These are phyloP conservation scores for Trichophyton benhamiae DNA, from an alignment of 2,329 filamentous ascomycete species.

Conservation along the genomic window DNA sequence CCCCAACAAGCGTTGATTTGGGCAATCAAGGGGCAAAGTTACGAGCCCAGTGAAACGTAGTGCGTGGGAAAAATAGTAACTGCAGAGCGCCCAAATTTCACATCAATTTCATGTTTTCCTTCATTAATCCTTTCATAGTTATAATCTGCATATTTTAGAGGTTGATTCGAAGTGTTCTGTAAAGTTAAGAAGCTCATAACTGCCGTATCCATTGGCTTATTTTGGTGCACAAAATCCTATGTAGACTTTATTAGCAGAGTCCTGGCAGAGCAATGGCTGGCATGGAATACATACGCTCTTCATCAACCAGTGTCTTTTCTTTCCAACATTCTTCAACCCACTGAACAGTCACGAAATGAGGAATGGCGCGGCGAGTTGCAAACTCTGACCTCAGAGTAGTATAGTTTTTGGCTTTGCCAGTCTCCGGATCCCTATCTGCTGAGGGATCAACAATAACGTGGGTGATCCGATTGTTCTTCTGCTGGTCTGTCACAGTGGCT, in stretches of 20 bases:
- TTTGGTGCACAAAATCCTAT: not conserved
- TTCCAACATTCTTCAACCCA: conserved; percentile 78
- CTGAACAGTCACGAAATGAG: conserved; percentile 53
- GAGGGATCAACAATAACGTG: conserved; percentile 51
- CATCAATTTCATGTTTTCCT: no score
- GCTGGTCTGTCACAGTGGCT: conserved; percentile 43
- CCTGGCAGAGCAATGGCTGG: not conserved
- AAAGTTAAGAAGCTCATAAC: no score
- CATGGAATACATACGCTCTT: conserved; percentile 43
- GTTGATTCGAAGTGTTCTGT: no score
- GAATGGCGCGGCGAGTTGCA: conserved; percentile 34
- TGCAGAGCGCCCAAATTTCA: no score
- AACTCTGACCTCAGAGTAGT: conserved; percentile 22
- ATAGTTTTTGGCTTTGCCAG: conserved; percentile 35
- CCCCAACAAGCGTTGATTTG: no score
- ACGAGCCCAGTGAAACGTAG: no score
- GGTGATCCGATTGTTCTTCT: conserved; percentile 48
- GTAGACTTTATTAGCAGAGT: not conserved
- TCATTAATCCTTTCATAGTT: no score
- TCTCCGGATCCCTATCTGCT: conserved; percentile 28
- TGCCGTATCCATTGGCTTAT: not conserved
- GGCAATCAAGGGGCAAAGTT: no score
- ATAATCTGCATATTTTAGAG: no score
- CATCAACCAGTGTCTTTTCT: conserved; percentile 65
- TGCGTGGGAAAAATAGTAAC: no score